Base-by-base conservation (phyloP, 345 rosid genomes). In the Eutrema japonicum region DNA sequence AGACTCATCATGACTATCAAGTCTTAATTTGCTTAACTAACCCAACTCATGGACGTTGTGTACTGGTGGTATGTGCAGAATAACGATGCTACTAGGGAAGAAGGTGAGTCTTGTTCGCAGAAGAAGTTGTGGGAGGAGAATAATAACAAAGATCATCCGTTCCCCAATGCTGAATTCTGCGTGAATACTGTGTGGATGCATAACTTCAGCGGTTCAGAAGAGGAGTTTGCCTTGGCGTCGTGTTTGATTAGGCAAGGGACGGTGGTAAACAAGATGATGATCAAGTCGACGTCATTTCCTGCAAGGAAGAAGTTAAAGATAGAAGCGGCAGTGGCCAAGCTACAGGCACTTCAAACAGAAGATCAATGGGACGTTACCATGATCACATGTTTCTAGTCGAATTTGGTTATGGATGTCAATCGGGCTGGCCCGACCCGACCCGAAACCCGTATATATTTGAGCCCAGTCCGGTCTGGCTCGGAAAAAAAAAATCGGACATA, bases 251-350 rank as follows among this genome's bases (percentile, higher is more conserved):
- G 10, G 13, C 64, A 56, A 46, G 2, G 42, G n/a, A 43, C 10
- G 3, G 46, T 69, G 26, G 7, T 12, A 9, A 13, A 46, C 0
- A 57, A 9, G 26, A 18, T 69, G 16, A 57, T 85, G 52, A 84
- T 79, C 8, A 80, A 18, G 50, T 85, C 77, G 1, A 83, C 86
- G 49, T 82, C 81, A 2, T 41, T 10, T 40, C 78, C 78, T 0
- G 83, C 10, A 76, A 89, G 80, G 18, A 88, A 65, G 11, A 52
- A 40, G 30, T 5, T 40, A 5, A 9, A 67, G 27, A 41, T 67
- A 8, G 61, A 52, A 40, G 6, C 27, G 7, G 61, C 50, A 40
- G 71, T 66, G n/a, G 68, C 42, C 36, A 55, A 45, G 33, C 38
- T 68, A 43, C 29, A 30, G 3, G 29, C 29, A 30, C 72, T 54